Percentiles rank a stretch among this genome's conserved stretches.
phyloP scores from a whole-genome alignment of 179 eudicot species.

The Vitellaria paradoxa region DNA sequence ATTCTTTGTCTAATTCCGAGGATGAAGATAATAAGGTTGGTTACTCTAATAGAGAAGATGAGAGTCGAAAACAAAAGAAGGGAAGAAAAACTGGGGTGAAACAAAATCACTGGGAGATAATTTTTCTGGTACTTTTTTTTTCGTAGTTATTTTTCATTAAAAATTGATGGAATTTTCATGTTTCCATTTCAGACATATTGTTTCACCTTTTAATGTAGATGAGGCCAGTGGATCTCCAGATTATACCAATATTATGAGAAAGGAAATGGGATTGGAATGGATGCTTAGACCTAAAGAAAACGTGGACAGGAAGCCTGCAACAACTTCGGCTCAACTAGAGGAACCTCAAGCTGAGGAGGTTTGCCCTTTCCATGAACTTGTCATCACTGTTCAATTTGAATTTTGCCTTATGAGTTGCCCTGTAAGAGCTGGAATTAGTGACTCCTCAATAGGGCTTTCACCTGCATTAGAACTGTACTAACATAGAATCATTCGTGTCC shows the following conservation, averaged over 20 bases:
- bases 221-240: slow-evolving; percentile 27
- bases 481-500: too few species aligned
- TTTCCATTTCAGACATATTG: slow-evolving; percentile 2
- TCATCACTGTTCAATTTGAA: too few species aligned
- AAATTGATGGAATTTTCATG: not conserved
- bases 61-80: slow-evolving; percentile 24
- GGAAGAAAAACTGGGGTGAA: slow-evolving; percentile 12
- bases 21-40: slow-evolving; percentile 22
- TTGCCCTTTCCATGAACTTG: slow-evolving; percentile 2
- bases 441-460: not conserved
- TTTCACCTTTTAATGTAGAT: slow-evolving; percentile 23
- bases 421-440: not conserved
- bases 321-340: slow-evolving; percentile 29
- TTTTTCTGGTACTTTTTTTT: slow-evolving; percentile 15
- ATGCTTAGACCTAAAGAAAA: slow-evolving; percentile 73
- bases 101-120: not conserved
- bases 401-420: not conserved
- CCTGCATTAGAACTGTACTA: too few species aligned
- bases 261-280: slow-evolving; percentile 92
- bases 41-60: slow-evolving; percentile 22
- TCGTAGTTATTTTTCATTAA: not conserved
- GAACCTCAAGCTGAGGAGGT: slow-evolving; percentile 69
- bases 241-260: slow-evolving; percentile 44
- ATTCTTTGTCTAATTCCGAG: slow-evolving; percentile 16
- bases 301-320: slow-evolving; percentile 24